Evolutionary conservation across 148 eudicot genomes (phyloP).

Genomic region (Linanthus parryae): DNA sequence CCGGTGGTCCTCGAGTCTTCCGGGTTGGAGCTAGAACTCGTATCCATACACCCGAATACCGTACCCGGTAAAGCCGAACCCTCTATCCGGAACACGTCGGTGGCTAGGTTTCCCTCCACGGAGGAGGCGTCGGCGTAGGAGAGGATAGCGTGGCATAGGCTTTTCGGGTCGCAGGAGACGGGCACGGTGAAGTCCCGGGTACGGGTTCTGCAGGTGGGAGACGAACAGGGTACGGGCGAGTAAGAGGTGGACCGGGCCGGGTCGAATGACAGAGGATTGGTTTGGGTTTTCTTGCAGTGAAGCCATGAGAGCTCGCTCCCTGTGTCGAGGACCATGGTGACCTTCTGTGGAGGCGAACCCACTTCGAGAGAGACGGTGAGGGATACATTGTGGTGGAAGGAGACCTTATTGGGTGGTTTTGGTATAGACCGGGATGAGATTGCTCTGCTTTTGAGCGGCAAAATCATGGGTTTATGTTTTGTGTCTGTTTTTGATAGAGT

Average conservation of each 20-base stretch:
- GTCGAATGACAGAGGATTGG: constrained; percentile 22
- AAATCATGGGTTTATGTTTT: constrained; percentile 23
- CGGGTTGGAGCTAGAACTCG: constrained; percentile 36
- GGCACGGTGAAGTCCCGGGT: constrained; percentile 58
- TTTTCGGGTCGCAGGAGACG: constrained; percentile 60
- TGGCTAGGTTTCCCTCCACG: constrained; percentile 65
- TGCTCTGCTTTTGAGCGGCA: constrained; percentile 36
- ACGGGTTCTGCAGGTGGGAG: constrained; percentile 38
- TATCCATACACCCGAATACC: constrained; percentile 76
- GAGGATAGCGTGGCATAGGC: constrained; percentile 59
- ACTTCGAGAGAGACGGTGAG: constrained; percentile 63
- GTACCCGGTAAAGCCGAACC: constrained; percentile 31
- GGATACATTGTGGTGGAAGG: constrained; percentile 75
- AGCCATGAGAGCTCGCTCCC: constrained; percentile 92
- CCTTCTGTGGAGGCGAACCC: constrained; percentile 72
- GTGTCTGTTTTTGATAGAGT: no score
- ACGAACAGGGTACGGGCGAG: constrained; percentile 42
- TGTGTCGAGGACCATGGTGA: constrained; percentile 82
- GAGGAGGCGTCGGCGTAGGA: constrained; percentile 74
- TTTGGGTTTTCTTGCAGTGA: constrained; percentile 47
- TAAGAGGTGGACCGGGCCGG: constrained; percentile 47
- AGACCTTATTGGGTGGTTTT: constrained; percentile 45
- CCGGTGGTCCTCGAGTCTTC: constrained; percentile 63
- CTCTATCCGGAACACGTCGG: constrained; percentile 50
- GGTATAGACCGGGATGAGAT: constrained; percentile 25